These are phyloP conservation scores for Panaeolus papilionaceus DNA, from an alignment of 768 basidiomycete genomes.

Conservation along the genomic window DNA sequence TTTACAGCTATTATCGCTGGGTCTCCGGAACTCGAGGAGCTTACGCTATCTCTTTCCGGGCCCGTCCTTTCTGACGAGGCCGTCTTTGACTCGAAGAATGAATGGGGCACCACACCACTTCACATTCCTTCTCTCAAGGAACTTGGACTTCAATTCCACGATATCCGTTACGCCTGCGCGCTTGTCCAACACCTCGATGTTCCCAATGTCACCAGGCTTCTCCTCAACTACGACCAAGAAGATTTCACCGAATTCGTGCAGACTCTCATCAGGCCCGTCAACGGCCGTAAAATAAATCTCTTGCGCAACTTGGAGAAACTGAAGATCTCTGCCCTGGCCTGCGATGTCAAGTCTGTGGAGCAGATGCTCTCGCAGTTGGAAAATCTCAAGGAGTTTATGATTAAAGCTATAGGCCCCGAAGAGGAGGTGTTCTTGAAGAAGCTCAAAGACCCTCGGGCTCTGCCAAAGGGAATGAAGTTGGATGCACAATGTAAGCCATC, in stretches of 20 bases:
- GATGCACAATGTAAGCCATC: neutral
- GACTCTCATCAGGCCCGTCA: conserved; percentile 47
- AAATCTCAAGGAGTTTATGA: conserved; percentile 49
- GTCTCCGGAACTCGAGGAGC: conserved; percentile 58
- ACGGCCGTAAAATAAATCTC: conserved; percentile 47
- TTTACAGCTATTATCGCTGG: conserved; percentile 57
- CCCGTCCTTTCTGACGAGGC: conserved; percentile 40
- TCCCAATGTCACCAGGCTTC: conserved; percentile 47
- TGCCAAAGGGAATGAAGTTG: neutral
- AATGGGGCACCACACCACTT: conserved; percentile 42
- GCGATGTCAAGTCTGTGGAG: conserved; percentile 38
- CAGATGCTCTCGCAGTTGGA: conserved; percentile 53
- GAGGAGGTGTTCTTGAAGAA: conserved; percentile 40
- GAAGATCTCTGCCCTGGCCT: conserved; percentile 58
- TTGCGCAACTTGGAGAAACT: conserved; percentile 57
- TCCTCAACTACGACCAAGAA: conserved; percentile 60
- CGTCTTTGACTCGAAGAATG: conserved; percentile 33
- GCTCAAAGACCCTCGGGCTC: conserved; percentile 27
- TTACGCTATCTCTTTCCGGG: conserved; percentile 64
- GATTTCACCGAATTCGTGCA: conserved; percentile 59
- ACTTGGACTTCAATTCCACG: conserved; percentile 48
- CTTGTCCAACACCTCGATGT: conserved; percentile 46
- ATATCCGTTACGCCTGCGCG: conserved; percentile 41
- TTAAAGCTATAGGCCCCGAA: conserved; percentile 37
- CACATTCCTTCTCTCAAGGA: conserved; percentile 46